Evolutionary conservation across 202 grass and related monocot genomes (phyloP).

Genomic region (Digitaria exilis): DNA sequence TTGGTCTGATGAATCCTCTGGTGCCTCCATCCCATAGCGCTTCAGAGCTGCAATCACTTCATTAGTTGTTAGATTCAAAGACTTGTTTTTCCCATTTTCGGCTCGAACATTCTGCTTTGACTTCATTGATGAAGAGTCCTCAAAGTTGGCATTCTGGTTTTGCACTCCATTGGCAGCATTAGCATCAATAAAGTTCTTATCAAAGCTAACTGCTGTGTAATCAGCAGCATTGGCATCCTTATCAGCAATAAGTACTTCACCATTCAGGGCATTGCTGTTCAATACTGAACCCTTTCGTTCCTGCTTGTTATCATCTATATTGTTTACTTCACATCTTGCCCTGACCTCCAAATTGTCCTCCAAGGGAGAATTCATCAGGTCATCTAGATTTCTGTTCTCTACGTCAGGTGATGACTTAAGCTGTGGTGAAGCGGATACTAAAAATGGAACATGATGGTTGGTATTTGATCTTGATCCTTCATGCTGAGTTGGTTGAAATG

Average conservation of each 20-base stretch:
- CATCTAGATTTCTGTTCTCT: constrained; percentile 24
- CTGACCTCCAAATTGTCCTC: constrained; percentile 1
- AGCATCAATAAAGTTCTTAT: constrained; percentile 24
- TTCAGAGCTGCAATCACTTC: constrained; percentile 54
- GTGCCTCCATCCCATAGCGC: constrained; percentile 41
- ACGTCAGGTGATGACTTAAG: constrained; percentile 22
- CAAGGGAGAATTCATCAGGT: constrained; percentile 10
- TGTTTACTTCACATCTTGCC: constrained; percentile 6
- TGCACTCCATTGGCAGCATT: constrained; percentile 24
- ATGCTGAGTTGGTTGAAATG: constrained; percentile 43
- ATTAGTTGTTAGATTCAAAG: constrained; percentile 48
- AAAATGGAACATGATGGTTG: constrained; percentile 30
- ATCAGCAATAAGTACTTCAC: background rate
- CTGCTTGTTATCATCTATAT: constrained; percentile 6
- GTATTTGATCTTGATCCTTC: constrained; percentile 47
- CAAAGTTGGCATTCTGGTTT: constrained; percentile 25
- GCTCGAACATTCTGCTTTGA: constrained; percentile 2
- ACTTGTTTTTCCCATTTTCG: constrained; percentile 29
- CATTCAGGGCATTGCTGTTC: constrained; percentile 33
- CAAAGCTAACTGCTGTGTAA: constrained; percentile 1
- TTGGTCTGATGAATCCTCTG: constrained; percentile 32
- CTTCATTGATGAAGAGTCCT: constrained; percentile 13
- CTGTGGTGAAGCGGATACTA: constrained; percentile 41
- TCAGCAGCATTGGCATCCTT: constrained; percentile 17
- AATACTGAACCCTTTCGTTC: constrained; percentile 21